Base-by-base conservation (phyloP, 139 green algal genomes). In the Picochlorum sp. region DNA sequence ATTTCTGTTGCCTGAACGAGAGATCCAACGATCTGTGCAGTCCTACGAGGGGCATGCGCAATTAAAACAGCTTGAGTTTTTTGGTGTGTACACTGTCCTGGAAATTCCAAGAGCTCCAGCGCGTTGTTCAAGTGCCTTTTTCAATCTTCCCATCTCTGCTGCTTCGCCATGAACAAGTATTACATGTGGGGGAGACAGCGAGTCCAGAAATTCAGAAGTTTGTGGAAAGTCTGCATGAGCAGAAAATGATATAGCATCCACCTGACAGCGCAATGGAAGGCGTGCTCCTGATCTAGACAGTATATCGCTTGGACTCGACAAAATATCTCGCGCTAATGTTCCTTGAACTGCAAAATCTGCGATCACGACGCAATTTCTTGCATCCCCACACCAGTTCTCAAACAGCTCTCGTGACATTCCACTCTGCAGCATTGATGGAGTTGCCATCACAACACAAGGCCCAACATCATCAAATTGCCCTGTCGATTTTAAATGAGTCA, bases 171-270 rank as follows among this genome's bases (percentile, higher is more conserved):
- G 94, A 34, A 98, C 94, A 57, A 98, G 78, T 65, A 98, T 81
- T 49, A 98, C 85, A 68, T 98, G 83, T 2, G 83, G 82, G 15
- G 92, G 90, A 34, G 65, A 61, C 28, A 97, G 73, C 24, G 63
- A 38, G 38, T 95, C 84, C 45, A 99, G 60, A 69, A 99, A 99
- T 24, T 84, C 77, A 18, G 76, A 84, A 7, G 94, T 99, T 79
- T 98, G 94, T n/a, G 87, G 72, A 70, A 88, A 99, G 75, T 99
- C 94, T 18, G 94, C 92, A 67, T 99, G 94, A 14, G 94, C 94
- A 10, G 83, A 94, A 81, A 99, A 99, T 49, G 83, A 95, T 57
- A 99, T 97, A 68, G 89, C 85, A 61, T 96, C 85, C 47, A 98
- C 93, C 14, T 77, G 67, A 58, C 85, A 87, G n/a, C 81, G 67